These are phyloP conservation scores for Fusarium sterilihyphosum DNA, from an alignment of 2,329 filamentous ascomycete species.

Conservation along the genomic window DNA sequence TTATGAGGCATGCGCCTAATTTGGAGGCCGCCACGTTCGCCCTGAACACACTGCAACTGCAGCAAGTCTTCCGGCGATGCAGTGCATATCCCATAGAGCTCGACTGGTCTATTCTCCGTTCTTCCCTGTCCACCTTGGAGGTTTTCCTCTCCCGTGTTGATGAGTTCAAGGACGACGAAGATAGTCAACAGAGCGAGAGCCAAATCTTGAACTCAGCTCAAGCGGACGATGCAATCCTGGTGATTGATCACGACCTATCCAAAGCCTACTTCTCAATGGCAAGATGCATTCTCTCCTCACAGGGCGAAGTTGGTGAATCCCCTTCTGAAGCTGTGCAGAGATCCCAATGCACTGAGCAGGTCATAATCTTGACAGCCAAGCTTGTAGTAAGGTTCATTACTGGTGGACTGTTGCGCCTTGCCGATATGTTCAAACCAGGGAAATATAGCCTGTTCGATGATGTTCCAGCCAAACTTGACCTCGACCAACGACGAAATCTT, in stretches of 20 bases:
- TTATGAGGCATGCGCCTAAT: conserved; percentile 57
- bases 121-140: conserved; percentile 58
- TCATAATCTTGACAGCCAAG: conserved; percentile 57
- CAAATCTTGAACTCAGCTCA: conserved; percentile 52
- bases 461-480: conserved; percentile 51
- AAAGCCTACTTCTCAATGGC: conserved; percentile 60
- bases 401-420: conserved; percentile 55
- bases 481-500: conserved; percentile 56
- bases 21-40: conserved; percentile 60
- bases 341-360: conserved; percentile 54
- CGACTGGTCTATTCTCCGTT: conserved; percentile 59
- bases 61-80: conserved; percentile 62
- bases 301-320: conserved; percentile 16
- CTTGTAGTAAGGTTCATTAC: conserved; percentile 58
- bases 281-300: conserved; percentile 49
- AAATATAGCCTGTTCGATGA: conserved; percentile 62
- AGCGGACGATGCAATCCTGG: conserved; percentile 57
- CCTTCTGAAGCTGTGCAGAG: conserved; percentile 34
- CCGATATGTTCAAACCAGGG: conserved; percentile 57
- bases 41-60: conserved; percentile 61
- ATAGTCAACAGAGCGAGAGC: conserved; percentile 52
- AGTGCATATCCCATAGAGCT: conserved; percentile 54
- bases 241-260: conserved; percentile 61
- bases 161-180: conserved; percentile 51
- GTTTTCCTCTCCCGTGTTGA: conserved; percentile 58